Conservation (phyloP, 345 rosid species). For the Lepidium didymum region DNA sequence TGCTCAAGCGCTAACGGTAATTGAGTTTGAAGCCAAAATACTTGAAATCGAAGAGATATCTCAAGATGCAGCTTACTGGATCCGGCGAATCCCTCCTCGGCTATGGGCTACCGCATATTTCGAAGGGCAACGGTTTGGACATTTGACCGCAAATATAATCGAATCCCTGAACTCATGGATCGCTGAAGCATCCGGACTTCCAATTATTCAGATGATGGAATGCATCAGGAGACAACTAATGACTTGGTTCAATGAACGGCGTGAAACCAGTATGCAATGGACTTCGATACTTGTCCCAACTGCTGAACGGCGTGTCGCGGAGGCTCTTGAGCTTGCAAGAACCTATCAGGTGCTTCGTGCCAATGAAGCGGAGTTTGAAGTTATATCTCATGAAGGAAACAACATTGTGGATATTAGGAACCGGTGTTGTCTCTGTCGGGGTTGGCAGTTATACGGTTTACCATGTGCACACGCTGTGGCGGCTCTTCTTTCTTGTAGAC, state of each 20-base stretch:
- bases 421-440: conserved; percentile 89
- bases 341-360: conserved; percentile 91
- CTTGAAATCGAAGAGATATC: conserved; percentile 88
- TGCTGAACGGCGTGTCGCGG: conserved; percentile 81
- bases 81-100: conserved; percentile 82
- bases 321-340: conserved; percentile 81
- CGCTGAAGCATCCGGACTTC: conserved; percentile 92
- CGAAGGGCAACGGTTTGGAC: conserved; percentile 90
- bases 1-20: conserved; percentile 80
- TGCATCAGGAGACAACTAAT: conserved; percentile 95
- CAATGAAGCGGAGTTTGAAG: conserved; percentile 92
- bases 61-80: conserved; percentile 94
- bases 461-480: conserved; percentile 99
- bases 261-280: conserved; percentile 95
- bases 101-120: conserved; percentile 96
- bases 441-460: conserved; percentile 94
- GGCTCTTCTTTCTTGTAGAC: conserved; percentile 94
- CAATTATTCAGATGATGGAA: conserved; percentile 98
- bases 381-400: conserved; percentile 85
- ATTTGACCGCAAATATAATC: conserved; percentile 75
- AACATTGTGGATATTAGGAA: conserved; percentile 86
- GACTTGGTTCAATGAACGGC: conserved; percentile 97
- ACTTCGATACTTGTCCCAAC: conserved; percentile 88
- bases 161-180: conserved; percentile 90
- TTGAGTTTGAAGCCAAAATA: conserved; percentile 85